These are phyloP conservation scores for Senna siamea DNA, from an alignment of 306 rosid species.

Conservation along the genomic window DNA sequence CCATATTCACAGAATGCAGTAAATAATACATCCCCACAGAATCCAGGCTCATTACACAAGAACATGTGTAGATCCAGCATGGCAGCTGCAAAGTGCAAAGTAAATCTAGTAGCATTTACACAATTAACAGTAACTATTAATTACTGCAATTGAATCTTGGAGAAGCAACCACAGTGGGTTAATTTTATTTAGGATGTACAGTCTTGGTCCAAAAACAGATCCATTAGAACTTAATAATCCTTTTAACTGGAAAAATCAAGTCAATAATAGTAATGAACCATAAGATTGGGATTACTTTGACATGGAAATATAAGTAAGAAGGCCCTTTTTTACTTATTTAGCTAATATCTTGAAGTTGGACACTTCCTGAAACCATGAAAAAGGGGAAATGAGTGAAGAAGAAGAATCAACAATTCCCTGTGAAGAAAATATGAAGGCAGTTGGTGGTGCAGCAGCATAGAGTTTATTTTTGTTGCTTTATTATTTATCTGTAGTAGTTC, in stretches of 20 bases:
- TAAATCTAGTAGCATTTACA: too few species aligned
- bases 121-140: neutral
- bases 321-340: neutral
- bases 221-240: neutral
- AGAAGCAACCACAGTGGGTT: neutral
- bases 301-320: neutral
- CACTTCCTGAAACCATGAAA: neutral
- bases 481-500: too few species aligned
- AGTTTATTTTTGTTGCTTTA: too few species aligned
- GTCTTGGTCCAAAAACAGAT: conserved; percentile 1
- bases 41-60: too few species aligned
- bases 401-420: too few species aligned
- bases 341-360: neutral
- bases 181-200: neutral
- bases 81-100: neutral
- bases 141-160: neutral
- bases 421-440: too few species aligned
- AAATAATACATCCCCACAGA: too few species aligned
- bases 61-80: too few species aligned
- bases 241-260: neutral
- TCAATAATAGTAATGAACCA: neutral
- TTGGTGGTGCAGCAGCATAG: too few species aligned
- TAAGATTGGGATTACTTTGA: neutral
- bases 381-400: neutral
- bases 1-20: neutral